These are phyloP conservation scores for Phytophthora hibernalis DNA, from an alignment of 352 stramenopile genomes.

Conservation along the genomic window DNA sequence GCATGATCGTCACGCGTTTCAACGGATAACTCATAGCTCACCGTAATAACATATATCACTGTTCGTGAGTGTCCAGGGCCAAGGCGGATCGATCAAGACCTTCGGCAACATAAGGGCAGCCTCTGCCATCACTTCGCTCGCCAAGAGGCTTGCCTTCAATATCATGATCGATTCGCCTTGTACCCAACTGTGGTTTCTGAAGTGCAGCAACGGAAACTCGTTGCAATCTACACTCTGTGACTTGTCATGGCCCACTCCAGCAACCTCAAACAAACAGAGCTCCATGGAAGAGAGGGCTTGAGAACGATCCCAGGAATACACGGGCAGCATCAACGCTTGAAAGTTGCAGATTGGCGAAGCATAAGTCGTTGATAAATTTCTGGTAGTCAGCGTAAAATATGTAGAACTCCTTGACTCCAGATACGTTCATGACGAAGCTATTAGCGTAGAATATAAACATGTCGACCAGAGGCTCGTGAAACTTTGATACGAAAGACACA, in stretches of 20 bases:
- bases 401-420: slow-evolving; percentile 65
- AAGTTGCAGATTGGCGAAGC: slow-evolving; percentile 69
- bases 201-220: no score
- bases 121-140: no score
- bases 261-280: slow-evolving; percentile 29
- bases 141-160: no score
- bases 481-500: slow-evolving; percentile 69
- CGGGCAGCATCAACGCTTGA: slow-evolving; percentile 76
- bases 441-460: slow-evolving; percentile 87
- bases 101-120: no score
- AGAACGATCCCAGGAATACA: slow-evolving; percentile 72
- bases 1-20: no score
- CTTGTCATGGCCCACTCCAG: slow-evolving; percentile 2
- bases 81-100: no score
- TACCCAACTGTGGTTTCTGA: no score
- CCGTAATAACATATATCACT: no score
- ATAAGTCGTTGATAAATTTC: slow-evolving; percentile 81
- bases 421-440: slow-evolving; percentile 49
- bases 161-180: no score
- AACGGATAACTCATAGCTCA: no score
- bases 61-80: no score
- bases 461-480: slow-evolving; percentile 68
- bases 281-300: slow-evolving; percentile 57
- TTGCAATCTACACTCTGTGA: slow-evolving; percentile 9
- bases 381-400: slow-evolving; percentile 78